These are phyloP conservation scores for Carex scoparia DNA, from an alignment of 176 grass and related monocot species.

Conservation along the genomic window DNA sequence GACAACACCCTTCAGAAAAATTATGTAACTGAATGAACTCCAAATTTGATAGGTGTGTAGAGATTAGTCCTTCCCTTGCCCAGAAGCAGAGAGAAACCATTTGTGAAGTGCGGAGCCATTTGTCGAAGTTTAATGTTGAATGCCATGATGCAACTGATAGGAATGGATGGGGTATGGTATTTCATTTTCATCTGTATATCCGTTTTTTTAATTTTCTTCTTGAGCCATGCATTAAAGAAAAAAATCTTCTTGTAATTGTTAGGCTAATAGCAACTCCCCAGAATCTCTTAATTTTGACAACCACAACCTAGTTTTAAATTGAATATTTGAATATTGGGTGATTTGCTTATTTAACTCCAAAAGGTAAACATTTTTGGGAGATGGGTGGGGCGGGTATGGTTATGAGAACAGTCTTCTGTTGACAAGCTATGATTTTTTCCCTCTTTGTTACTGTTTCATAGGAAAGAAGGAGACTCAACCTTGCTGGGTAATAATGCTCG, in stretches of 20 bases:
- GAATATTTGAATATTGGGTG: not conserved
- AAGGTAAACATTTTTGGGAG: not conserved
- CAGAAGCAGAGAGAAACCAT: slow-evolving; percentile 85
- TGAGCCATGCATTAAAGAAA: not conserved
- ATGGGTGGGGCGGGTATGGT: not conserved
- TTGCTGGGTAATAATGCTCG: slow-evolving; percentile 98
- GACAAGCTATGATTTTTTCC: slow-evolving; percentile 3
- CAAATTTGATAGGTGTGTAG: slow-evolving; percentile 70
- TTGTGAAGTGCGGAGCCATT: slow-evolving; percentile 77
- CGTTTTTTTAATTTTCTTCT: not conserved
- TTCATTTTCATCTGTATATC: slow-evolving; percentile 15
- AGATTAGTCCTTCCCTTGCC: slow-evolving; percentile 95
- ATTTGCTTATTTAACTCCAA: not conserved
- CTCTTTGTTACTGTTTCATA: slow-evolving; percentile 27
- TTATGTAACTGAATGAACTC: slow-evolving; percentile 4
- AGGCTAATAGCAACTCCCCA: not conserved
- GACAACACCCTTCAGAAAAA: not conserved
- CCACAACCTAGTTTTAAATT: not conserved
- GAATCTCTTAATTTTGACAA: not conserved
- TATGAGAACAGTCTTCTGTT: not conserved
- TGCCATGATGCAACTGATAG: slow-evolving; percentile 74
- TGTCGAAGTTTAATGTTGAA: slow-evolving; percentile 80
- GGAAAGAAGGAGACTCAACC: slow-evolving; percentile 47
- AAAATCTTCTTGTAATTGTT: not conserved
- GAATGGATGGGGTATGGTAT: slow-evolving; percentile 79